Evolutionary conservation across 176 grass and related monocot genomes (phyloP), one percentile per base, ranked within the genome.

Genomic region (Aegilops longissima): DNA sequence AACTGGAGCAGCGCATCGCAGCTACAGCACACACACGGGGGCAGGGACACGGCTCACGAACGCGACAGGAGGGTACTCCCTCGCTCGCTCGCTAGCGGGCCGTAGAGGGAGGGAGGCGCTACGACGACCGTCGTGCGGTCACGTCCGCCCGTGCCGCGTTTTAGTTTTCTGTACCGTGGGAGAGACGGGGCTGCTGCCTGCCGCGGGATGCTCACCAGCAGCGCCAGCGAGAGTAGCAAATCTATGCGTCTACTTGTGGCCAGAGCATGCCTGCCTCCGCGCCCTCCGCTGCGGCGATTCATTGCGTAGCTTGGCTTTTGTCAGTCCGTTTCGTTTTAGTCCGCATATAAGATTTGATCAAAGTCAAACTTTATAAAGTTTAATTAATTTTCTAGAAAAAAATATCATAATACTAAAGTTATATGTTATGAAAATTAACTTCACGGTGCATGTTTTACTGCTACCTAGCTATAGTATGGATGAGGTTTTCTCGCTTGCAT

Each of bases 81-180:
- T 27, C 16, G 27, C 49, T 52, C 17, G 12, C 14, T 21, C 5
- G 17, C 62, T 36, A 31, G 35, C 44, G 3, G 77, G 49, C 51
- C 51, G 51, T 18, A 54, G 51, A 17, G 51, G 14, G 47, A 12
- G 12, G 45, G 49, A 52, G 49, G 51, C 0, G 5, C 30, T n/a
- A 38, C 47, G 33, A 25, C 80, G 49, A 36, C 70, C 18, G 29
- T 16, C 54, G 89, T 87, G 61, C 10, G 18, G 85, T 91, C 85
- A 91, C 76, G 81, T 91, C 89, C 67, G 24, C 64, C 25, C 65
- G 65, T 86, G 79, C 44, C 13, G 52, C 31, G 67, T 44, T 66
- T 67, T 76, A 24, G 24, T 45, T 29, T 71, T 63, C 66, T 61
- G 51, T 13, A 34, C 45, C 39, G 20, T 4, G 3, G 80, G 49